phyloP scores from a whole-genome alignment of 257 asterid genomes.

The Solanum virginianum region DNA sequence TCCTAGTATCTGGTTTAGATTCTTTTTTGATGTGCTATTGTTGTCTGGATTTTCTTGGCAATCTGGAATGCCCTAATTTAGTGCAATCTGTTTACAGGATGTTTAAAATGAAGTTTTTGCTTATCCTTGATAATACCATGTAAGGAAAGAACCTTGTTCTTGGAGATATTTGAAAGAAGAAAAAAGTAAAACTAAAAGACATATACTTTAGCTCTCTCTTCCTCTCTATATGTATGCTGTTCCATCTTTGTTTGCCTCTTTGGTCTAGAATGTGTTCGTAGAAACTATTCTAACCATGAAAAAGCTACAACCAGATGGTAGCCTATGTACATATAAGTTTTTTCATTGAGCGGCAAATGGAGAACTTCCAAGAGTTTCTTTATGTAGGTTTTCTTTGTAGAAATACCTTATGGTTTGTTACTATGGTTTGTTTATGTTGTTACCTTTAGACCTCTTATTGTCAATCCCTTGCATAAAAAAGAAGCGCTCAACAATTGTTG shows the following conservation, averaged over 20 bases:
- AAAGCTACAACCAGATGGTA: not conserved
- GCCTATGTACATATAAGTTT: not conserved
- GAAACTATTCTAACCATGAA: not conserved
- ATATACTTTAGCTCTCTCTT: not conserved
- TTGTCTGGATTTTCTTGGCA: not conserved
- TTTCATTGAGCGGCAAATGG: not conserved
- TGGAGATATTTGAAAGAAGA: not conserved
- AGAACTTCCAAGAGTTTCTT: not conserved
- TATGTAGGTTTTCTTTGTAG: not conserved
- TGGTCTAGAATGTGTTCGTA: not conserved
- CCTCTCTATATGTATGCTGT: not conserved
- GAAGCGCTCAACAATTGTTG: not conserved
- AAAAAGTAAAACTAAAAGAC: not conserved
- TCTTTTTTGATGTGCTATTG: not conserved
- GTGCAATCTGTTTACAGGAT: not conserved
- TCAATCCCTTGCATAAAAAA: not conserved
- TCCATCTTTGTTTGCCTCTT: not conserved
- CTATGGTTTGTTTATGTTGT: not conserved
- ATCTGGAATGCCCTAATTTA: not conserved
- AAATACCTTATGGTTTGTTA: not conserved
- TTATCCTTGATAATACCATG: not conserved
- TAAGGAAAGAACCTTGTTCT: not conserved
- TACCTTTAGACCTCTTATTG: not conserved
- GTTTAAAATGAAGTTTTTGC: not conserved
- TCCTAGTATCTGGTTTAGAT: not conserved